Evolutionary conservation across 176 grass and related monocot genomes (phyloP), one percentile per base, ranked within the genome.

Genomic region (Puccinellia tenuiflora): DNA sequence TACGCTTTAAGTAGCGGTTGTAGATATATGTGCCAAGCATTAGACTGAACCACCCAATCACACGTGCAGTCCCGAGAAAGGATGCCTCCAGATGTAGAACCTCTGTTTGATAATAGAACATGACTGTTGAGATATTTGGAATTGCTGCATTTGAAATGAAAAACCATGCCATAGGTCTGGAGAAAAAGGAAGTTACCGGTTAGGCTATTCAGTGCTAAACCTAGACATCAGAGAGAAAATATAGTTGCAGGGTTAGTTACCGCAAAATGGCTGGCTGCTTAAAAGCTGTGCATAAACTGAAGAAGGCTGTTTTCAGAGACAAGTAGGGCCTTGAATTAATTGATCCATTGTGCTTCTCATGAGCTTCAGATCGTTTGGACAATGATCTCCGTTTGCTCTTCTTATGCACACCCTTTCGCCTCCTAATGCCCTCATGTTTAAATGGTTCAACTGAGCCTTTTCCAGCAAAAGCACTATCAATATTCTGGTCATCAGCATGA

Each of bases 31-130:
- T 92, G 79, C 92, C 92, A 88, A 95, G 38, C 88, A 95, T 95
- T 63, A 95, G 85, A 56, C 92, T 83, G 45, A 90, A 78, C 87
- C 87, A 95, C 15, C 92, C 92, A 85, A 95, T 85, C 70, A 95
- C 90, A 67, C 87, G 85, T 48, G 85, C 75, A 78, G 82, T 95
- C 47, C 92, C 92, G 46, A 95, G 73, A 86, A 95, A 95, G 70
- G 92, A 95, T 81, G 92, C 80, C 53, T 95, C 92, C 82, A 94
- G 38, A 74, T 88, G 85, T 70, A 92, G 59, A 55, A 88, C 79
- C 90, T 94, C 90, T 34, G 87, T 92, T 87, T 94, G 92, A 80
- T 92, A 94, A 85, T 92, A 94, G 92, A 94, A 94, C 92, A 94
- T 92, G 56, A 88, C 85, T 68, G 92, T 90, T 37, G 92, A 94